A percentile compares a stretch with the other conserved stretches of the same genome.
These are phyloP conservation scores for Aspergillus indologenus DNA, from an alignment of 495 filamentous ascomycete genomes.

Conservation along the genomic window DNA sequence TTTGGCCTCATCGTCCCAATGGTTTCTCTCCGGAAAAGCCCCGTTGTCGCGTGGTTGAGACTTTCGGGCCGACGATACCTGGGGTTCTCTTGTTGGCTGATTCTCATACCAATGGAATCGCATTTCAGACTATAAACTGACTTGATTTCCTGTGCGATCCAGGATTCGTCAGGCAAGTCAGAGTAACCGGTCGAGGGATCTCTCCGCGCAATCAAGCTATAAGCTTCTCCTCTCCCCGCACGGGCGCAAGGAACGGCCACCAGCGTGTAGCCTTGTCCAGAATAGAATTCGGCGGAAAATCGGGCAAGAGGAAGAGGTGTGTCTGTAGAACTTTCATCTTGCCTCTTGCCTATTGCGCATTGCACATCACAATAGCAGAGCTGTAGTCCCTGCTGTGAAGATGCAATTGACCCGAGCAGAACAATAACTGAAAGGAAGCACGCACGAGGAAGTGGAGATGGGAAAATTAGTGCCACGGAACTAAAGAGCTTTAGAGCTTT, in stretches of 20 bases:
- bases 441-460: neutral
- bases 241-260: slow-evolving; percentile 10
- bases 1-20: neutral
- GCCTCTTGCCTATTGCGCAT: neutral
- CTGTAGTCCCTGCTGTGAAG: neutral
- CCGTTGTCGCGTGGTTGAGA: slow-evolving; percentile 20
- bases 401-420: no score
- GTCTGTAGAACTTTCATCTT: neutral
- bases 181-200: no score
- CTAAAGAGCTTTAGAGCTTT: neutral
- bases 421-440: neutral
- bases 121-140: neutral
- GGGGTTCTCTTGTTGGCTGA: neutral
- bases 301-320: no score
- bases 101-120: neutral
- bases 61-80: slow-evolving; percentile 11
- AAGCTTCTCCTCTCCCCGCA: slow-evolving; percentile 9
- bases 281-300: neutral
- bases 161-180: no score
- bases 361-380: neutral
- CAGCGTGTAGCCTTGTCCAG: neutral
- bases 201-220: neutral
- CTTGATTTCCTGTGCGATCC: no score
- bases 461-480: neutral
- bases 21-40: slow-evolving; percentile 15